Conservation (phyloP, 805 yeast genomes). For the Pichia membranifaciens region DNA sequence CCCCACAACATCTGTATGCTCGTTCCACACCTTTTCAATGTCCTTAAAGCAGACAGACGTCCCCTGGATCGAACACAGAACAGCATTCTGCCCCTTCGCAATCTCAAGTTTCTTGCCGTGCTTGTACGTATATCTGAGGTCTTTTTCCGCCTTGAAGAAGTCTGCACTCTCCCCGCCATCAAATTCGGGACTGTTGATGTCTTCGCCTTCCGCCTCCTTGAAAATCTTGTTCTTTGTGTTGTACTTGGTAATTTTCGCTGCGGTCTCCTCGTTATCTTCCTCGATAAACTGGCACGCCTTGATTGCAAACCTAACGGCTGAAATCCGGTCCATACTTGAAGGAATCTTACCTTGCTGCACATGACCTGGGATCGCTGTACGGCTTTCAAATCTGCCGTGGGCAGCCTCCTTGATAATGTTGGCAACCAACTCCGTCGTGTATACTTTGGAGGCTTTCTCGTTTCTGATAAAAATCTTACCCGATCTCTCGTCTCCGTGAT, state of each 20-base stretch:
- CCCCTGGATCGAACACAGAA: constrained; percentile 69
- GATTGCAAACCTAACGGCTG: constrained; percentile 85
- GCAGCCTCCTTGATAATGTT: constrained; percentile 72
- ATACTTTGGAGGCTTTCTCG: constrained; percentile 75
- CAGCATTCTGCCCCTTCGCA: constrained; percentile 41
- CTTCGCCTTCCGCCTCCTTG: constrained; percentile 4
- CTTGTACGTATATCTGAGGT: constrained; percentile 46
- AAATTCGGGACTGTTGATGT: neutral
- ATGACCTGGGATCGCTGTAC: constrained; percentile 96
- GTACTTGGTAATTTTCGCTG: constrained; percentile 10
- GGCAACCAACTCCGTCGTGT: constrained; percentile 76
- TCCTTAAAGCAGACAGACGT: constrained; percentile 54
- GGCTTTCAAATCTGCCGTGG: constrained; percentile 71
- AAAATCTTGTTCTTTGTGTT: constrained; percentile 24
- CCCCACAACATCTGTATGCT: constrained; percentile 52
- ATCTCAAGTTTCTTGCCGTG: constrained; percentile 40
- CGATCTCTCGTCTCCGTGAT: constrained; percentile 71
- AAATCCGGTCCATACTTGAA: constrained; percentile 87
- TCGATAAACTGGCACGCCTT: constrained; percentile 87
- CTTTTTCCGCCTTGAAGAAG: constrained; percentile 25
- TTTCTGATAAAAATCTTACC: constrained; percentile 84
- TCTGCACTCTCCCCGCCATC: neutral
- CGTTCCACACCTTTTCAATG: constrained; percentile 49
- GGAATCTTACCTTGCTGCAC: constrained; percentile 98
- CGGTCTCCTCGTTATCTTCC: constrained; percentile 28